Evolutionary conservation across 1,284 basidiomycete genomes (phyloP).

Genomic region (Pterula multifida): DNA sequence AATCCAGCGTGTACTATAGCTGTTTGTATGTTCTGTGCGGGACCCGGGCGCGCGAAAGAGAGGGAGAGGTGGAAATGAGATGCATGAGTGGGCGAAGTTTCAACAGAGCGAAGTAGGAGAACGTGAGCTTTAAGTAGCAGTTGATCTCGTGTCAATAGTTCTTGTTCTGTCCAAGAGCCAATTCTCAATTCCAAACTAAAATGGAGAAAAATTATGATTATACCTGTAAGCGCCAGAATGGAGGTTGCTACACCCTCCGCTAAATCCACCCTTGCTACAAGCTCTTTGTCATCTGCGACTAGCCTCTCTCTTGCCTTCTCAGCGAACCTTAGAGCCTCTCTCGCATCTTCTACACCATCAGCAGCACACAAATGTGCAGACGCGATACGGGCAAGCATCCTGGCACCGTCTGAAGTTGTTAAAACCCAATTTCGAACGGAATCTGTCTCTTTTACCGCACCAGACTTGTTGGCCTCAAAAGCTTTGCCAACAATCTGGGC

Average conservation of each 20-base stretch:
- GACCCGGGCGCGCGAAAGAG: constrained; percentile 55
- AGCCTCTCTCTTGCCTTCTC: constrained; percentile 44
- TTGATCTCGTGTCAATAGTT: constrained; percentile 44
- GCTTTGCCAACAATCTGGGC: constrained; percentile 77
- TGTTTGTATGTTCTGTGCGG: constrained; percentile 51
- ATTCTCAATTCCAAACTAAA: neutral
- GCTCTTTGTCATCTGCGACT: constrained; percentile 28
- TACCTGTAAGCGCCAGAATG: constrained; percentile 50
- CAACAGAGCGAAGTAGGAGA: constrained; percentile 44
- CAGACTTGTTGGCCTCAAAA: constrained; percentile 41
- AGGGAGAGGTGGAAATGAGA: constrained; percentile 73
- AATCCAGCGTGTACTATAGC: constrained; percentile 62
- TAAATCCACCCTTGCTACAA: constrained; percentile 44
- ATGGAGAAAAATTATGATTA: too few species aligned
- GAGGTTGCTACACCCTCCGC: constrained; percentile 59
- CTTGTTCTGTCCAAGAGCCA: constrained; percentile 36
- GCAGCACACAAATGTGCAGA: neutral
- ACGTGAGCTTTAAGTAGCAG: constrained; percentile 50
- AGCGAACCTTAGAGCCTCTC: constrained; percentile 36
- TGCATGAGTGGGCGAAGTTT: constrained; percentile 42
- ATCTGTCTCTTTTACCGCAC: constrained; percentile 36
- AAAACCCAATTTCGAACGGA: constrained; percentile 59
- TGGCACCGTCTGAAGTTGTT: constrained; percentile 58
- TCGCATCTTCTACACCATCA: neutral
- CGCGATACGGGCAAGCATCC: constrained; percentile 56